Conservation (phyloP, 805 yeast genomes). For the Saturnispora galanensis region DNA sequence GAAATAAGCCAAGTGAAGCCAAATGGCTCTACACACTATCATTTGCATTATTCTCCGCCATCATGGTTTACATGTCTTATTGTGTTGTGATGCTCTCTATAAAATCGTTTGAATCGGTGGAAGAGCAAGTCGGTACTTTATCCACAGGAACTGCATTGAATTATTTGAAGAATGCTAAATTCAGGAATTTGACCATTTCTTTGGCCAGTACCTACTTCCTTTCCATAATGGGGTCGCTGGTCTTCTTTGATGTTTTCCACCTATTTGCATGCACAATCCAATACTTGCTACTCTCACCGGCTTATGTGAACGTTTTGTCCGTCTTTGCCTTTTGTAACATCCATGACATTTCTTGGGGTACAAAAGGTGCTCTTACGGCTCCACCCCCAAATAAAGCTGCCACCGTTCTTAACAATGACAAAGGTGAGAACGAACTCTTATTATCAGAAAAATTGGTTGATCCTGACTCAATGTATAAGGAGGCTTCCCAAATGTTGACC, state of each 20-base stretch:
- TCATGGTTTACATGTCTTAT: slow-evolving; percentile 75
- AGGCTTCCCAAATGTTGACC: slow-evolving; percentile 20
- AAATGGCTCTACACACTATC: slow-evolving; percentile 60
- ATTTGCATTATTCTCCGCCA: slow-evolving; percentile 63
- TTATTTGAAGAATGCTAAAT: slow-evolving; percentile 54
- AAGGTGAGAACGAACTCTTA: slow-evolving; percentile 17
- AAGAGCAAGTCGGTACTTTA: slow-evolving; percentile 27
- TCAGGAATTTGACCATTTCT: slow-evolving; percentile 77
- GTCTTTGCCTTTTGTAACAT: slow-evolving; percentile 92
- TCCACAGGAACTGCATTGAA: slow-evolving; percentile 27
- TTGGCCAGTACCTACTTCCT: slow-evolving; percentile 73
- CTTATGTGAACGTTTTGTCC: slow-evolving; percentile 80
- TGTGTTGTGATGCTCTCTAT: slow-evolving; percentile 64
- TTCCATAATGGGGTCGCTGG: slow-evolving; percentile 63
- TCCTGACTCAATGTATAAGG: slow-evolving; percentile 22
- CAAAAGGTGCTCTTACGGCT: slow-evolving; percentile 64
- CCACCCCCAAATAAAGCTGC: slow-evolving; percentile 60
- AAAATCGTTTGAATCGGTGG: slow-evolving; percentile 45
- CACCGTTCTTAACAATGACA: slow-evolving; percentile 5
- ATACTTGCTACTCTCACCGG: slow-evolving; percentile 73
- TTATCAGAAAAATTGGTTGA: slow-evolving; percentile 24
- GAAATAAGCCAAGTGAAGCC: slow-evolving; percentile 90
- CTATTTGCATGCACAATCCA: slow-evolving; percentile 78
- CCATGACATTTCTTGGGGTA: slow-evolving; percentile 96
- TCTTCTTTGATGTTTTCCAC: slow-evolving; percentile 85